These are phyloP conservation scores for Salix brachista DNA, from an alignment of 345 rosid species.

Conservation along the genomic window DNA sequence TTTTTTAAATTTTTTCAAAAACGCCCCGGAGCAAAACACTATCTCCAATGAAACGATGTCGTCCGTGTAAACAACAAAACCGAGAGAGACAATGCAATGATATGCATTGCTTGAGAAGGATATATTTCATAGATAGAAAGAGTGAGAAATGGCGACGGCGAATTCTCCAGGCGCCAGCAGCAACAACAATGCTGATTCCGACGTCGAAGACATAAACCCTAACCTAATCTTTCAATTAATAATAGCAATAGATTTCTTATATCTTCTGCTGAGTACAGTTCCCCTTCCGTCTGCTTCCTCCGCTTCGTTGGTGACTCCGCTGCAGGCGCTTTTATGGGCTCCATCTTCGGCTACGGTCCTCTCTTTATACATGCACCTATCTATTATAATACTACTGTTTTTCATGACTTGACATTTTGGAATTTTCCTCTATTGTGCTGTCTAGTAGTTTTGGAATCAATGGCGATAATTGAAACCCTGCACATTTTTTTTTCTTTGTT, in stretches of 20 bases:
- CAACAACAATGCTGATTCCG: slow-evolving; percentile 2
- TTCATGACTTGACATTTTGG: not conserved
- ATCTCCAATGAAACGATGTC: no score
- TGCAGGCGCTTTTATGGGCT: slow-evolving; percentile 87
- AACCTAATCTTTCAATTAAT: slow-evolving; percentile 9
- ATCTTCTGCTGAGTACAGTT: slow-evolving; percentile 20
- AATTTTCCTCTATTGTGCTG: not conserved
- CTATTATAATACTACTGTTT: not conserved
- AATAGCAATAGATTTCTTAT: not conserved
- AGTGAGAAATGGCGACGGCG: slow-evolving; percentile 9
- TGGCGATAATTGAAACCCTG: no score
- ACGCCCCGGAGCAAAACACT: no score
- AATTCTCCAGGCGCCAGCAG: slow-evolving; percentile 24
- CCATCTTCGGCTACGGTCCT: slow-evolving; percentile 77
- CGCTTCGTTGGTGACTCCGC: slow-evolving; percentile 73
- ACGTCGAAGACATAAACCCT: slow-evolving; percentile 11
- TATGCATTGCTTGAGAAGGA: not conserved
- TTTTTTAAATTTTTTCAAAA: no score
- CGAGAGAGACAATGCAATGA: no score
- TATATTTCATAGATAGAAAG: not conserved
- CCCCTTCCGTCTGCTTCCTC: slow-evolving; percentile 65
- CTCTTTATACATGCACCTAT: not conserved
- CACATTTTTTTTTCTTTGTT: no score
- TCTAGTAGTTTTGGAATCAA: no score
- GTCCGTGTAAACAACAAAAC: no score